These are phyloP conservation scores for Pyronema domesticum DNA, from an alignment of 495 filamentous ascomycete genomes.

Conservation along the genomic window DNA sequence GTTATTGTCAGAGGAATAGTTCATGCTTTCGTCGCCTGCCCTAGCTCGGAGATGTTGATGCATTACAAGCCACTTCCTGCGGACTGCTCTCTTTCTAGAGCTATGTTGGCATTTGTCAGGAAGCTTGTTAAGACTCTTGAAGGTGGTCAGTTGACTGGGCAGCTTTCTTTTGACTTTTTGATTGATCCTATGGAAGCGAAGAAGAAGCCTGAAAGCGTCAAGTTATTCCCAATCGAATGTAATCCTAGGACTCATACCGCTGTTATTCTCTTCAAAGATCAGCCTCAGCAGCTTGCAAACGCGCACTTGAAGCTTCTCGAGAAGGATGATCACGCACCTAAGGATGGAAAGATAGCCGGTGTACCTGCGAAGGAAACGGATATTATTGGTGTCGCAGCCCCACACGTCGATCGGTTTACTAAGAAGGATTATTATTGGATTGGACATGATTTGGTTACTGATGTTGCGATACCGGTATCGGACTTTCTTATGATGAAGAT, in stretches of 20 bases:
- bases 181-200: conserved; percentile 28
- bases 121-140: conserved; percentile 34
- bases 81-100: conserved; percentile 34
- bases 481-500: conserved; percentile 8
- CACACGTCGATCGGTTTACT: background rate
- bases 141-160: conserved; percentile 39
- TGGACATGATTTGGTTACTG: conserved; percentile 38
- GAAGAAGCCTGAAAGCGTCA: background rate
- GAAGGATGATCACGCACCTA: too few species aligned
- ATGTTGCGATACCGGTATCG: conserved; percentile 32
- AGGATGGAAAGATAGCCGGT: background rate
- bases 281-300: conserved; percentile 22
- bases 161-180: conserved; percentile 50
- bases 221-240: conserved; percentile 42
- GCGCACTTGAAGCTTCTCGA: conserved; percentile 28
- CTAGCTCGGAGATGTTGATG: conserved; percentile 39
- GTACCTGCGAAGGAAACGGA: background rate
- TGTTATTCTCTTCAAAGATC: conserved; percentile 33
- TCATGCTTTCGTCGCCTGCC: conserved; percentile 45
- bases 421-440: conserved; percentile 35
- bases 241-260: conserved; percentile 46
- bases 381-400: background rate
- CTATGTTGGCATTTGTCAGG: conserved; percentile 44
- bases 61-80: conserved; percentile 41
- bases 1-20: conserved; percentile 43